Evolutionary conservation across 306 rosid genomes (phyloP), one percentile per base, ranked within the genome.

Genomic region (Phaseolus lunatus): DNA sequence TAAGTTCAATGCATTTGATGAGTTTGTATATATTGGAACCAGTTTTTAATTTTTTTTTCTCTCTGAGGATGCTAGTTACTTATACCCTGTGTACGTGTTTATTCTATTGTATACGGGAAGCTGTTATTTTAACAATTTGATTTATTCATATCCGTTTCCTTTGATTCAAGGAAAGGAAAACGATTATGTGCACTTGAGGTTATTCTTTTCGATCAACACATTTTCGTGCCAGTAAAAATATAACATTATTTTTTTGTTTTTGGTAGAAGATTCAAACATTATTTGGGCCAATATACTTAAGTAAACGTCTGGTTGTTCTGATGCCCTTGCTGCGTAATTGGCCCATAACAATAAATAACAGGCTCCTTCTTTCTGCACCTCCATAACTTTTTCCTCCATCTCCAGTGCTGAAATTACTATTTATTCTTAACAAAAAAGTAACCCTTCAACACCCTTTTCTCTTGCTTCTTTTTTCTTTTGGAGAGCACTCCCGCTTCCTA

Each of bases 21-120:
- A 50, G 45, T 67, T 52, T 80, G 70, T 76, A 45, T 70, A 80
- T 24, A 1, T 2, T 69, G 76, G 66, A 67, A 82, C 19, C 39
- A 1, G 14, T 41, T 57, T 24, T 31, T 18, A 7, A 22, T 3
- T 43, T 19, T 44, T 19, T 16, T 33, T 67, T 41, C 33, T 53
- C 24, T 58, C 4, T 6, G 43, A 54, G 63, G 27, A 47, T 29
- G 70, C 10, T 43, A 43, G 3, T 43, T 37, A 20, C 31, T 5
- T 63, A 9, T 61, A 49, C 70, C 10, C 61, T 15, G 7, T 37
- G 45, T 9, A 56, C 39, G 39, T 9, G 66, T 9, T 68, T 56
- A 31, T 71, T 67, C 43, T 33, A 43, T 31, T 8, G 72, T 71
- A 33, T 41, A 18, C 18, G 70, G 31, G 79, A 81, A 73, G 71